Evolutionary conservation across 164 flowering plant species (phyloP), one percentile per base, ranked within the genome.

Genomic region (Cinnamomum micranthum): DNA sequence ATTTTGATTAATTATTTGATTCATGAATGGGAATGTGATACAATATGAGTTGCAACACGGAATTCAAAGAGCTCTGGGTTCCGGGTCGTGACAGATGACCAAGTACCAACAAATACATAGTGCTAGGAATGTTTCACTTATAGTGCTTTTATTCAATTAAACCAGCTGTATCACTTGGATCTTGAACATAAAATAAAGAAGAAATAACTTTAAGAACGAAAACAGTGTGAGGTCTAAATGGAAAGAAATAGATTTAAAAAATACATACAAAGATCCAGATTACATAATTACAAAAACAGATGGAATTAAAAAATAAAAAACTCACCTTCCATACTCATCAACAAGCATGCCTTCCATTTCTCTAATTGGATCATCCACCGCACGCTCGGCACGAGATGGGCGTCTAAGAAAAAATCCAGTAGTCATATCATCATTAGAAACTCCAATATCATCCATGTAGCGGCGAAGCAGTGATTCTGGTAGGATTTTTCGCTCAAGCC

Each of bases 291-390:
- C 4, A 55, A 55, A 20, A 25, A 33, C 15, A 31, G 50, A 50
- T n/a, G 70, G 27, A 66, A 27, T 51, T 13, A 22, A 74, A 12
- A 68, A 33, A 67, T 23, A 72, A 35, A 68, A 15, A 11, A 9
- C 87, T 73, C 23, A 95, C 99, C 98, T 95, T 68, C 98, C 99
- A 85, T 95, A 95, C 80, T 95, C 99, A 83, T 96, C 99, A 72
- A 96, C 95, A 77, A 89, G 86, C 92, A 96, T 92, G 81, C 94
- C 99, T 80, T 96, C 99, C 95, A 96, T 96, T 81, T 96, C 98
- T 76, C 99, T 89, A 22, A 92, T 89, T 55, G 99, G 98, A 83
- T 95, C 99, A 90, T 95, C 99, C 25, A 95, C 79, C 71, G 98
- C 88, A 59, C 99, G 91, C 75, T 93, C 97, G 74, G 92, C 83